A percentile compares a stretch with the other conserved stretches of the same genome.
phyloP scores from a whole-genome alignment of 2,329 filamentous ascomycete genomes.

The Colletotrichum graminicola region DNA sequence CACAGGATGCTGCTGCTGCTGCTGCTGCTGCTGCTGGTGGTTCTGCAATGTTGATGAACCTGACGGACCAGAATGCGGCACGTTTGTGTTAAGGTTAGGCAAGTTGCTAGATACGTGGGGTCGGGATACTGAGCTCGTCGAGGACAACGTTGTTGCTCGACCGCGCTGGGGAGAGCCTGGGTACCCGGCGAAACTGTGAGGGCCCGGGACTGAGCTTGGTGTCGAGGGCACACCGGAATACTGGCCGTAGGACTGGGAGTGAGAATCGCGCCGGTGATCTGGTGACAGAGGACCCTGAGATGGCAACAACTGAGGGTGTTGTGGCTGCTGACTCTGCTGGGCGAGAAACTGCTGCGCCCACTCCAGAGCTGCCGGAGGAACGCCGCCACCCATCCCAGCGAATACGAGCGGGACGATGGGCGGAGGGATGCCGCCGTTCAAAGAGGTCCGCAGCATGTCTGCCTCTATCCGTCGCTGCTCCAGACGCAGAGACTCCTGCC shows the following conservation, averaged over 20 bases:
- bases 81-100: slow-evolving; percentile 60
- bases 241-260: slow-evolving; percentile 56
- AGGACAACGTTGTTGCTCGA: slow-evolving; percentile 63
- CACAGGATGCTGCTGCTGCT: slow-evolving; percentile 50
- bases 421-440: slow-evolving; percentile 78
- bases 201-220: slow-evolving; percentile 56
- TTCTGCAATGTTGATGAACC: slow-evolving; percentile 53
- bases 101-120: slow-evolving; percentile 53
- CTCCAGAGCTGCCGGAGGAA: slow-evolving; percentile 72
- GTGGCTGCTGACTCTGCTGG: slow-evolving; percentile 61
- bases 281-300: slow-evolving; percentile 65
- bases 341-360: slow-evolving; percentile 76
- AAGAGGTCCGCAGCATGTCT: slow-evolving; percentile 76
- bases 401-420: slow-evolving; percentile 82
- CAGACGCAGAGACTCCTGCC: slow-evolving; percentile 73
- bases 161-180: slow-evolving; percentile 62
- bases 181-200: slow-evolving; percentile 58
- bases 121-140: slow-evolving; percentile 53
- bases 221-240: slow-evolving; percentile 60
- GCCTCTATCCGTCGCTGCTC: slow-evolving; percentile 81
- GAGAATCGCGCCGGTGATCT: slow-evolving; percentile 67
- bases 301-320: slow-evolving; percentile 64
- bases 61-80: slow-evolving; percentile 53
- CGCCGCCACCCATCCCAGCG: slow-evolving; percentile 75
- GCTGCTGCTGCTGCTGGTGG: slow-evolving; percentile 55